These are phyloP conservation scores for Nemania sp. DNA, from an alignment of 2,329 filamentous ascomycete species.

Conservation along the genomic window DNA sequence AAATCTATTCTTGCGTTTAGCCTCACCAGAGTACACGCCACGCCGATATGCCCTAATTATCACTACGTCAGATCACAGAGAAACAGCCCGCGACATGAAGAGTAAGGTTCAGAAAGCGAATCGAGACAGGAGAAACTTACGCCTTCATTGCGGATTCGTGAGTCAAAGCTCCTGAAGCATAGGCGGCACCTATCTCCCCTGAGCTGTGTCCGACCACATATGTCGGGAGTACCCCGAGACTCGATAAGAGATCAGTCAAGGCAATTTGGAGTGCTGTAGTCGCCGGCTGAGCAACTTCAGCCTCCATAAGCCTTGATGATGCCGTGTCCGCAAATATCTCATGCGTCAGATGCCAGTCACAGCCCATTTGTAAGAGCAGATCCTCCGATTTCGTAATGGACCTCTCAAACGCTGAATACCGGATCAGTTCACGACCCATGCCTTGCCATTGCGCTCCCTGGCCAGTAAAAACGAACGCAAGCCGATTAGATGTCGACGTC, in stretches of 20 bases:
- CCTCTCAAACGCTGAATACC: conserved; percentile 1
- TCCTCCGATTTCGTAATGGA: conserved; percentile 4
- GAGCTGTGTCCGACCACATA: conserved; percentile 17
- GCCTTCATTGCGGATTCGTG: conserved; percentile 10
- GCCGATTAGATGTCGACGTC: background rate
- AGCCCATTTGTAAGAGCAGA: conserved; percentile 1
- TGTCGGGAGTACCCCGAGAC: background rate
- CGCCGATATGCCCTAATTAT: conserved; percentile 19
- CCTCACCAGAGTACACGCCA: conserved; percentile 5
- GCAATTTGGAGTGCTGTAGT: conserved; percentile 19
- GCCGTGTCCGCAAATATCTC: background rate
- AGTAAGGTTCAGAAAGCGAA: background rate
- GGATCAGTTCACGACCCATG: conserved; percentile 12
- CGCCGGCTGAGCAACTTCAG: conserved; percentile 10
- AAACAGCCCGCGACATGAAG: too few relatives aligned
- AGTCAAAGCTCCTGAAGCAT: conserved; percentile 12
- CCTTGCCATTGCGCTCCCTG: conserved; percentile 18
- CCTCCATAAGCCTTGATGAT: conserved; percentile 1
- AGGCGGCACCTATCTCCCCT: conserved; percentile 22
- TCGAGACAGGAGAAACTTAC: background rate
- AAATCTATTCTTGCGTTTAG: background rate
- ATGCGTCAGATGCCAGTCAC: conserved; percentile 1
- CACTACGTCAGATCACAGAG: background rate
- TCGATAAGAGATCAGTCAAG: conserved; percentile 13
- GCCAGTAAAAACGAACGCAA: conserved; percentile 19